Conservation (phyloP, 139 green algal genomes). For the Pedinophyceae sp. region DNA sequence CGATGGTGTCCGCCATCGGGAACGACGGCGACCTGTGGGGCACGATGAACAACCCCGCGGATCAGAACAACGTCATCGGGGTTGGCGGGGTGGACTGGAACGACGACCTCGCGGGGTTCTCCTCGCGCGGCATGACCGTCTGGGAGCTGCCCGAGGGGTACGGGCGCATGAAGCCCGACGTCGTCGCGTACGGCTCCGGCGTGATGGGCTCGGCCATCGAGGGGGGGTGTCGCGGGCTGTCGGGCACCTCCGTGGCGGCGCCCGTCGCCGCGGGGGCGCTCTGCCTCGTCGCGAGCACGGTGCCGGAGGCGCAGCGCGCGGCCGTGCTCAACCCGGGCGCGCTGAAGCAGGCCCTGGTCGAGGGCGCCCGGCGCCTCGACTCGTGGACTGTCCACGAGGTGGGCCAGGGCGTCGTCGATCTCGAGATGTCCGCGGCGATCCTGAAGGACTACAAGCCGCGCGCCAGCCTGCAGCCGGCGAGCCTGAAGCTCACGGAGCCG, state of each 20-base stretch:
- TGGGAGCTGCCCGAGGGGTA: slow-evolving; percentile 80
- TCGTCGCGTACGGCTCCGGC: slow-evolving; percentile 89
- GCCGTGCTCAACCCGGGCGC: slow-evolving; percentile 83
- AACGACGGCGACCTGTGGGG: slow-evolving; percentile 95
- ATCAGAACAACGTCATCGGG: slow-evolving; percentile 92
- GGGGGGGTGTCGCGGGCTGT: slow-evolving; percentile 63
- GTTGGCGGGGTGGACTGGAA: slow-evolving; percentile 87
- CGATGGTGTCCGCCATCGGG: slow-evolving; percentile 85
- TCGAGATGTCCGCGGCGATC: slow-evolving; percentile 36
- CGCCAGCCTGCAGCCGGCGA: slow-evolving; percentile 59
- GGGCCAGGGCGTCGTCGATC: slow-evolving; percentile 49
- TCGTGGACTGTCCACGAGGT: slow-evolving; percentile 1
- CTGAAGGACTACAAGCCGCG: slow-evolving; percentile 61
- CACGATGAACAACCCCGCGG: slow-evolving; percentile 97
- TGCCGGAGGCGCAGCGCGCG: slow-evolving; percentile 56
- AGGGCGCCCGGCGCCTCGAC: slow-evolving; percentile 58
- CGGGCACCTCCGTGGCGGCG: slow-evolving; percentile 81
- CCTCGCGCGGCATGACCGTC: slow-evolving; percentile 83
- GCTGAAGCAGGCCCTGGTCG: slow-evolving; percentile 98
- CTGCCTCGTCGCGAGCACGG: slow-evolving; percentile 67
- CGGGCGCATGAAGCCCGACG: slow-evolving; percentile 74
- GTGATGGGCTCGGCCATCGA: slow-evolving; percentile 78
- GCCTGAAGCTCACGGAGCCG: slow-evolving; percentile 65
- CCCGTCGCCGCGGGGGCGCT: slow-evolving; percentile 92
- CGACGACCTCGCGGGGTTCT: slow-evolving; percentile 80